Conservation (phyloP, 106 monocot genomes). For the Allium sativum region DNA sequence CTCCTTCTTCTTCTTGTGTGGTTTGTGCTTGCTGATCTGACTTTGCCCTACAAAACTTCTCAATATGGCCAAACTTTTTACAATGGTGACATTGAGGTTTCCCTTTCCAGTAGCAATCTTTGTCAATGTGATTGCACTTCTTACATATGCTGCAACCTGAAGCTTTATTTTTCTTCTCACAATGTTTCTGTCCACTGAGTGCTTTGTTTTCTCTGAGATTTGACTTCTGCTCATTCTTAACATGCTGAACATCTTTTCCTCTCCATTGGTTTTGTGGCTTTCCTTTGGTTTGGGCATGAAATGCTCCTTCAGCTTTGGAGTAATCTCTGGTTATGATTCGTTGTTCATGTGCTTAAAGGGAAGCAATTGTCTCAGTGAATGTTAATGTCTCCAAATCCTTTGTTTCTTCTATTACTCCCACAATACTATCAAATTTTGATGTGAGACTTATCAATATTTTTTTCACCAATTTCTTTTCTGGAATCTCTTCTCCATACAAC, state of each 20-base stretch:
- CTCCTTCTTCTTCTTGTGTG: background rate
- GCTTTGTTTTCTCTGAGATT: background rate
- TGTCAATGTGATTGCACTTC: background rate
- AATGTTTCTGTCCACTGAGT: background rate
- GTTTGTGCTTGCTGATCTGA: background rate
- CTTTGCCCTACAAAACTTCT: background rate
- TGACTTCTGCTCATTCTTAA: background rate
- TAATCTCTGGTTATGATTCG: background rate
- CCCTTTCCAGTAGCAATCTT: background rate
- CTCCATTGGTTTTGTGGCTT: background rate
- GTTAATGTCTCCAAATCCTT: background rate
- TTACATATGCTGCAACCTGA: background rate
- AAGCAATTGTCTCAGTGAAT: background rate
- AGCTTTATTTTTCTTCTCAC: background rate
- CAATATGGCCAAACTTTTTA: background rate
- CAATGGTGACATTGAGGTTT: background rate
- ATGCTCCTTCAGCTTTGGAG: background rate
- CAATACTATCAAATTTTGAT: background rate
- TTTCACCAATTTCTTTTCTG: background rate
- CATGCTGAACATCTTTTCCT: background rate
- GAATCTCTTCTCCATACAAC: background rate
- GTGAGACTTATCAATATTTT: background rate
- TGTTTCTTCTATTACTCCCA: background rate
- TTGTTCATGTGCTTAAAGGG: background rate
- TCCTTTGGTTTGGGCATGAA: background rate